phyloP scores from a whole-genome alignment of 768 basidiomycete species.

The Coprinopsis cinerea region DNA sequence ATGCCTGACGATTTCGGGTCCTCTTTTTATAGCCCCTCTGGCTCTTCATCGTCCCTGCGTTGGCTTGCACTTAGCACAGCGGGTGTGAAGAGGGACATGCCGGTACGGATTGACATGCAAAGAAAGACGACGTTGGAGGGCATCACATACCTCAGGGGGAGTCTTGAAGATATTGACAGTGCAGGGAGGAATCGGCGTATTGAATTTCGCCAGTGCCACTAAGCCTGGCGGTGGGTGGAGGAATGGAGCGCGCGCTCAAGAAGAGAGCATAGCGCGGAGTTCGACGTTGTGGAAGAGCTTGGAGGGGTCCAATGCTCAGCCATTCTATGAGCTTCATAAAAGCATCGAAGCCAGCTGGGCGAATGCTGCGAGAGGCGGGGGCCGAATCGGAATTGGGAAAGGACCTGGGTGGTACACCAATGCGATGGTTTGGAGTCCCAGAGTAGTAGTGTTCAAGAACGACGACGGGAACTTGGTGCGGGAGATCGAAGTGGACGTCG shows the following conservation, averaged over 20 bases:
- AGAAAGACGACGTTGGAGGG: too few species aligned
- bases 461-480: slow-evolving; percentile 50
- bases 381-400: slow-evolving; percentile 14
- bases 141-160: too few species aligned
- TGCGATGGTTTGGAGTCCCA: slow-evolving; percentile 68
- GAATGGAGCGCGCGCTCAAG: slow-evolving; percentile 69
- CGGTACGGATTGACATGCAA: too few species aligned
- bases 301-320: slow-evolving; percentile 42
- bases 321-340: slow-evolving; percentile 61
- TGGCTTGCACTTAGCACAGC: too few species aligned
- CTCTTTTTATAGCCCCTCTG: too few species aligned
- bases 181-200: slow-evolving; percentile 33
- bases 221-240: slow-evolving; percentile 74
- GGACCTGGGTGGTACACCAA: slow-evolving; percentile 57
- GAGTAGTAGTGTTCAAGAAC: slow-evolving; percentile 52
- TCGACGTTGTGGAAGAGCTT: slow-evolving; percentile 69
- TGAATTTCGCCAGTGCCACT: slow-evolving; percentile 72
- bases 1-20: too few species aligned
- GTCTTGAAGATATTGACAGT: too few species aligned
- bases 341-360: too few species aligned
- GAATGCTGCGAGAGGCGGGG: too few species aligned
- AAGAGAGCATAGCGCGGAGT: slow-evolving; percentile 70
- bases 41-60: too few species aligned
- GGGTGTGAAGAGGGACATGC: too few species aligned
- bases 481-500: slow-evolving; percentile 55